Evolutionary conservation across 2,329 filamentous ascomycete genomes (phyloP).

Genomic region (Verticillium nubilum): DNA sequence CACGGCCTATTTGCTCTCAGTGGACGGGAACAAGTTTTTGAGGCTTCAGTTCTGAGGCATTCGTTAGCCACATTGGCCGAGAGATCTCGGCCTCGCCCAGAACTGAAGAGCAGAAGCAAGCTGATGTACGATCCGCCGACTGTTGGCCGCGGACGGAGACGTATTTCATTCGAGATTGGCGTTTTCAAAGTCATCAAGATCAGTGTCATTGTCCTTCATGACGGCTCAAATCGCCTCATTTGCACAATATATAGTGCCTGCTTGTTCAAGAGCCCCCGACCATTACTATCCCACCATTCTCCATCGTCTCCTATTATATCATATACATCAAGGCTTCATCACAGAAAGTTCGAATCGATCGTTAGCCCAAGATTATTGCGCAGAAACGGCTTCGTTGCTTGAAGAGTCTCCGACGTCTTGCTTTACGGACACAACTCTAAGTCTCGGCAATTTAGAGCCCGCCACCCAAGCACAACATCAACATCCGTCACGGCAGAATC

Average conservation of each 20-base stretch:
- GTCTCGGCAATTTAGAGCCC: background rate
- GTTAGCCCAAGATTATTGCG: too few relatives aligned
- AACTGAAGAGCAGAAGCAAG: background rate
- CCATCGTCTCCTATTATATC: too few relatives aligned
- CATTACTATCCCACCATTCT: too few relatives aligned
- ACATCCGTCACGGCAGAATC: background rate
- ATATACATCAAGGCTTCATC: too few relatives aligned
- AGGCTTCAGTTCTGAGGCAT: background rate
- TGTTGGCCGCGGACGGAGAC: background rate
- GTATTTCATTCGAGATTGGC: too few relatives aligned
- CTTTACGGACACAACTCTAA: background rate
- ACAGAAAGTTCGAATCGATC: too few relatives aligned
- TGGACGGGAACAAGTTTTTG: background rate
- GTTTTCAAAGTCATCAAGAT: background rate
- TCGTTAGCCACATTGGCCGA: background rate
- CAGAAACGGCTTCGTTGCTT: background rate
- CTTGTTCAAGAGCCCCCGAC: too few relatives aligned
- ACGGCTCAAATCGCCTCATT: background rate
- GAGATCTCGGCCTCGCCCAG: background rate
- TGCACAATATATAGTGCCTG: too few relatives aligned
- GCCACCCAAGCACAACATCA: background rate
- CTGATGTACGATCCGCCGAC: too few relatives aligned
- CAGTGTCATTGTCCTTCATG: background rate
- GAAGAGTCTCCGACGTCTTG: background rate
- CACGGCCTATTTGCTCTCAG: constrained; percentile 8